Percentiles rank a stretch among this genome's conserved stretches.
phyloP scores from a whole-genome alignment of 805 yeast species.

The Metschnikowia shivogae region DNA sequence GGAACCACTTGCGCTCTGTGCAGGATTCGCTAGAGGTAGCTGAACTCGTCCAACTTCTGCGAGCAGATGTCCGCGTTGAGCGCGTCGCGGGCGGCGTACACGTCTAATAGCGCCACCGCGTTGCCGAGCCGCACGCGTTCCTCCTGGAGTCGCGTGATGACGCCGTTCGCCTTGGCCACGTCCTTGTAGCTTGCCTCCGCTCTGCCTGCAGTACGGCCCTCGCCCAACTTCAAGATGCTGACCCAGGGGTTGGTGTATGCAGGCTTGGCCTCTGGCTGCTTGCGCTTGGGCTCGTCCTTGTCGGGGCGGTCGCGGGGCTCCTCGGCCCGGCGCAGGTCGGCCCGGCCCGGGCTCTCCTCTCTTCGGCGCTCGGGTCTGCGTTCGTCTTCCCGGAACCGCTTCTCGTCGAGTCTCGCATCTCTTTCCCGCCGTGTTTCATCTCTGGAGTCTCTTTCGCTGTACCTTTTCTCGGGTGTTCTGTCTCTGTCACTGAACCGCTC shows the following conservation, averaged over 20 bases:
- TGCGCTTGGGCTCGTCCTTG: no score
- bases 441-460: no score
- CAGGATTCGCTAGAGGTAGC: slow-evolving; percentile 28
- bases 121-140: slow-evolving; percentile 19
- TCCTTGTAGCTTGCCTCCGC: slow-evolving; percentile 26
- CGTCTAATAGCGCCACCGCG: slow-evolving; percentile 12
- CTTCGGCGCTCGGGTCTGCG: no score
- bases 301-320: not conserved
- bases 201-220: slow-evolving; percentile 22
- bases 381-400: no score
- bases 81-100: slow-evolving; percentile 29
- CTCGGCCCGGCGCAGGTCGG: no score
- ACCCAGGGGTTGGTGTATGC: slow-evolving; percentile 30
- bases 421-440: no score
- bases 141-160: slow-evolving; percentile 25
- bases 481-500: no score
- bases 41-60: slow-evolving; percentile 49
- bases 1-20: no score
- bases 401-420: no score
- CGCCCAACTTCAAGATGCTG: slow-evolving; percentile 25
- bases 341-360: no score
- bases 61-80: slow-evolving; percentile 35
- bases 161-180: slow-evolving; percentile 22
- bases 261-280: not conserved
- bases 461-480: no score